Evolutionary conservation across 2,329 filamentous ascomycete species (phyloP).

Genomic region (Bipolaris bicolor): DNA sequence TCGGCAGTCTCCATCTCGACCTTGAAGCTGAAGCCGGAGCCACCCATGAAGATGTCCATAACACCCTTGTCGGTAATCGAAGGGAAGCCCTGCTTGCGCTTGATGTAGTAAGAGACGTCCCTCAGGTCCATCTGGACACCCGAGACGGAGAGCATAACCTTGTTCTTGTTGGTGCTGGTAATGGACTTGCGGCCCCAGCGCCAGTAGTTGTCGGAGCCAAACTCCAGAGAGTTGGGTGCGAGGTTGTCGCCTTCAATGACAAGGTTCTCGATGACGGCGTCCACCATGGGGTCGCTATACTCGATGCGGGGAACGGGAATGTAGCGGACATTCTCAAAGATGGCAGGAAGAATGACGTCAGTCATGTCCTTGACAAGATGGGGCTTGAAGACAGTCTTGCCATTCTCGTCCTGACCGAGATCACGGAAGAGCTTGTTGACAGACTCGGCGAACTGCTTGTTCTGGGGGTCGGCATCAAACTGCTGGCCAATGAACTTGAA

Average conservation of each 20-base stretch:
- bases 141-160: conserved; percentile 81
- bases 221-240: conserved; percentile 88
- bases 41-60: conserved; percentile 85
- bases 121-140: conserved; percentile 89
- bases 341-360: conserved; percentile 80
- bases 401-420: conserved; percentile 84
- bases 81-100: conserved; percentile 93
- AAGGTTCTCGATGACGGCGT: conserved; percentile 91
- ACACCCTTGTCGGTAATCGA: conserved; percentile 85
- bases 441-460: conserved; percentile 77
- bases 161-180: conserved; percentile 80
- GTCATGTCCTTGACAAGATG: conserved; percentile 88
- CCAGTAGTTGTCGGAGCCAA: conserved; percentile 92
- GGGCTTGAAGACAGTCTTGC: conserved; percentile 88
- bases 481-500: conserved; percentile 87
- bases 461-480: conserved; percentile 86
- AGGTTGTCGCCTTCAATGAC: conserved; percentile 97
- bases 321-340: conserved; percentile 86
- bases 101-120: conserved; percentile 86
- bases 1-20: conserved; percentile 85
- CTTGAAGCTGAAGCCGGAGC: conserved; percentile 88
- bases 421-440: conserved; percentile 86
- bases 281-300: conserved; percentile 81
- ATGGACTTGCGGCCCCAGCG: conserved; percentile 91
- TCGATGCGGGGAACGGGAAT: conserved; percentile 94